A percentile compares a stretch with the other conserved stretches of the same genome.
These are phyloP conservation scores for Leishmania braziliensis DNA, from an alignment of 208 protist genomes.

Conservation along the genomic window DNA sequence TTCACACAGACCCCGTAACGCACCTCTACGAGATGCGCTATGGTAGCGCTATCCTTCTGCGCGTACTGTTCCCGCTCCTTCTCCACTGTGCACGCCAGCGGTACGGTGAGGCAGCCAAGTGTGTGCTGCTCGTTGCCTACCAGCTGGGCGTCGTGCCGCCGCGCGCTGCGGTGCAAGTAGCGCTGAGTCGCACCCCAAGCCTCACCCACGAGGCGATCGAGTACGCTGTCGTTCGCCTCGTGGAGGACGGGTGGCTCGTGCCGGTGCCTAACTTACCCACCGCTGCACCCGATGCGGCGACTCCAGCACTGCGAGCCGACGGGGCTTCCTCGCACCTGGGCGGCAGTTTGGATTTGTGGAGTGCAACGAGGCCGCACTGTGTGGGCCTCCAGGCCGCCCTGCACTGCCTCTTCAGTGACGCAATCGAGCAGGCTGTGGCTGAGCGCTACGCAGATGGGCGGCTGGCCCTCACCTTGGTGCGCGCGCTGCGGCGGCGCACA, in stretches of 20 bases:
- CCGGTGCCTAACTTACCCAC: slow-evolving; percentile 14
- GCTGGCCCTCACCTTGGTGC: slow-evolving; percentile 38
- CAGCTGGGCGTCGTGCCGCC: slow-evolving; percentile 62
- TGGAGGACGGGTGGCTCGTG: slow-evolving; percentile 55
- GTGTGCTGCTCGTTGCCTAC: slow-evolving; percentile 53
- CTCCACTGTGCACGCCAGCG: slow-evolving; percentile 46
- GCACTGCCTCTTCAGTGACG: slow-evolving; percentile 28
- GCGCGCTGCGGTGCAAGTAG: slow-evolving; percentile 43
- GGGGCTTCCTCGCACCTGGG: background rate
- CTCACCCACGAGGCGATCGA: slow-evolving; percentile 36
- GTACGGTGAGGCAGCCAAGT: slow-evolving; percentile 60
- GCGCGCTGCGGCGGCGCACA: slow-evolving; percentile 26
- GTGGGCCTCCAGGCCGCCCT: slow-evolving; percentile 34
- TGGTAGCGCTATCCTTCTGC: slow-evolving; percentile 64
- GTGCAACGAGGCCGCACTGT: slow-evolving; percentile 36
- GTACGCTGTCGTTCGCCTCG: slow-evolving; percentile 47
- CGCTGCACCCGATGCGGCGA: background rate
- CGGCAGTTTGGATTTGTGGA: slow-evolving; percentile 4
- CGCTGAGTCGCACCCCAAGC: slow-evolving; percentile 40
- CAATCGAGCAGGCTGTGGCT: slow-evolving; percentile 35
- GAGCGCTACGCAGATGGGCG: slow-evolving; percentile 28
- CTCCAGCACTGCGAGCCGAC: background rate
- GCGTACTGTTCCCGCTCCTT: slow-evolving; percentile 62
- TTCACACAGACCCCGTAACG: slow-evolving; percentile 31
- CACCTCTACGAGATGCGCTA: slow-evolving; percentile 55